phyloP scores from a whole-genome alignment of 495 filamentous ascomycete genomes.

The Aspergillus carlsbadensis region DNA sequence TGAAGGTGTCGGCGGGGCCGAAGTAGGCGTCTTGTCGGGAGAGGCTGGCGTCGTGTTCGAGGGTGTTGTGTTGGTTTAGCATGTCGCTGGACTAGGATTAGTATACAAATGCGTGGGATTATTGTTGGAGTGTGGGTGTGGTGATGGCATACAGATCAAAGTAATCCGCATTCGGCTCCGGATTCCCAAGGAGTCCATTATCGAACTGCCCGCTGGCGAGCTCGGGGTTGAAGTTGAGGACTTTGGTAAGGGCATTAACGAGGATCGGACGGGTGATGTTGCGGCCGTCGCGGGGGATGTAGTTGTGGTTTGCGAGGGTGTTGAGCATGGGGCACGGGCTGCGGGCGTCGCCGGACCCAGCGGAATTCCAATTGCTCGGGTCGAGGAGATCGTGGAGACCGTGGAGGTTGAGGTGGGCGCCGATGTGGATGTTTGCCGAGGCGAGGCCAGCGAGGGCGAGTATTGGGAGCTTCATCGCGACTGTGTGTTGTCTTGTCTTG shows the following conservation, averaged over 20 bases:
- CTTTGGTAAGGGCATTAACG: slow-evolving; percentile 32
- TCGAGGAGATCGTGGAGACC: too few relatives aligned
- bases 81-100: slow-evolving; percentile 24
- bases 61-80: slow-evolving; percentile 44
- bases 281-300: slow-evolving; percentile 52
- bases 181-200: slow-evolving; percentile 45
- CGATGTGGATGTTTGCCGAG: too few relatives aligned
- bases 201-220: slow-evolving; percentile 39
- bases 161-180: slow-evolving; percentile 46
- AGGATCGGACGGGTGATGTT: slow-evolving; percentile 20
- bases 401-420: too few relatives aligned
- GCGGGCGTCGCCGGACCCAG: slow-evolving; percentile 2
- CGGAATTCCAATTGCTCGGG: too few relatives aligned
- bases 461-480: too few relatives aligned
- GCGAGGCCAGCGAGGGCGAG: too few relatives aligned
- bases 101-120: not conserved
- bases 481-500: too few relatives aligned
- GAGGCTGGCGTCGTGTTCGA: slow-evolving; percentile 54
- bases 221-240: slow-evolving; percentile 40
- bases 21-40: slow-evolving; percentile 45
- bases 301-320: slow-evolving; percentile 56
- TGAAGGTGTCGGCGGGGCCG: slow-evolving; percentile 44
- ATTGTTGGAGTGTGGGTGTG: too few relatives aligned
- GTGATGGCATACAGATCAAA: slow-evolving; percentile 36
- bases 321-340: slow-evolving; percentile 53